Evolutionary conservation across 164 flowering plant species (phyloP).

Genomic region (Saururus chinensis): DNA sequence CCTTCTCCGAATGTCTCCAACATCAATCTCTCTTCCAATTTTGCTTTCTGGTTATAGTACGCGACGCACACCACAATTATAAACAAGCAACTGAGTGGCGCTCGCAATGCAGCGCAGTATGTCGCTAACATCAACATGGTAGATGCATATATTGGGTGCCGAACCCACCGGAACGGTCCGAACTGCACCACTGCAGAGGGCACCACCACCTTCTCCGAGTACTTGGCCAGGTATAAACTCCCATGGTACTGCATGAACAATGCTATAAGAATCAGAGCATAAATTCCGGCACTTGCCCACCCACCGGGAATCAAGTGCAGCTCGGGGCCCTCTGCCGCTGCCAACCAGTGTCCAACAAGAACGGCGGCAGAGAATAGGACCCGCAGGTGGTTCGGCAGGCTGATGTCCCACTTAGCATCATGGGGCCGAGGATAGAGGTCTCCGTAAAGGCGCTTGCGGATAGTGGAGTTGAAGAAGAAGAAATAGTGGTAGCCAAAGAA

Average conservation of each 20-base stretch:
- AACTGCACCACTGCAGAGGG: slow-evolving; percentile 83
- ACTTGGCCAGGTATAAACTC: slow-evolving; percentile 67
- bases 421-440: slow-evolving; percentile 52
- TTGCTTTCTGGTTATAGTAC: slow-evolving; percentile 65
- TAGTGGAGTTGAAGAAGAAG: slow-evolving; percentile 72
- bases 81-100: slow-evolving; percentile 62
- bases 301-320: slow-evolving; percentile 67
- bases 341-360: slow-evolving; percentile 74
- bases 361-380: slow-evolving; percentile 47
- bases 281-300: slow-evolving; percentile 50
- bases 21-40: slow-evolving; percentile 74
- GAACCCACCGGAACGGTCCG: slow-evolving; percentile 86
- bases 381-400: slow-evolving; percentile 29
- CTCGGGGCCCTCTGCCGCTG: slow-evolving; percentile 82
- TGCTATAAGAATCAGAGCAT: slow-evolving; percentile 46
- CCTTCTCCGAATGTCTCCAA: slow-evolving; percentile 56
- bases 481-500: slow-evolving; percentile 75
- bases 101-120: slow-evolving; percentile 59
- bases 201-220: slow-evolving; percentile 78
- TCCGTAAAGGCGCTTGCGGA: slow-evolving; percentile 72
- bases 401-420: slow-evolving; percentile 78
- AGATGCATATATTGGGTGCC: slow-evolving; percentile 85
- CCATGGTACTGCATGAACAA: slow-evolving; percentile 67
- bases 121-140: slow-evolving; percentile 60
- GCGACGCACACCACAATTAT: slow-evolving; percentile 42